Conservation (phyloP, 768 basidiomycete genomes). For the Pulveroboletus frians region DNA sequence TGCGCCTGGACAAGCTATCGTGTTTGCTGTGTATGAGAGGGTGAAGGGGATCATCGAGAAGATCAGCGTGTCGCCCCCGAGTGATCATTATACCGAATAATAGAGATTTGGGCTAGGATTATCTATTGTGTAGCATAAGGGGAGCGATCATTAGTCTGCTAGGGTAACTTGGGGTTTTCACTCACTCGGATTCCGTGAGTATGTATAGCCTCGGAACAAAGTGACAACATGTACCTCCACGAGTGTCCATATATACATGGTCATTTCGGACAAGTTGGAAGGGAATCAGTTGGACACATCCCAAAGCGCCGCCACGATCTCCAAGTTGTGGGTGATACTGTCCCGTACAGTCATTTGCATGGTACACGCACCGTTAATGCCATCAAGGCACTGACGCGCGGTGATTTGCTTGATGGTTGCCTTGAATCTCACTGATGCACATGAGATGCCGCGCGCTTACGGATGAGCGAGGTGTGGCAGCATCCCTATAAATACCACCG, state of each 20-base stretch:
- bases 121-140: not conserved
- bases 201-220: no score
- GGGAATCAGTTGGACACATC: not conserved
- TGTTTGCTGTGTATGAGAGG: constrained; percentile 95
- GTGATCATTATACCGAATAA: constrained; percentile 70
- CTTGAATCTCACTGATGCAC: no score
- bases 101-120: not conserved
- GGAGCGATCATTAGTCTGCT: not conserved
- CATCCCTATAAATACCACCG: no score
- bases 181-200: not conserved
- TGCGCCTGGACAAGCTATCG: constrained; percentile 94
- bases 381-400: no score
- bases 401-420: no score
- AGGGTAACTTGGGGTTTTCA: not conserved
- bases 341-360: no score
- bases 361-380: no score
- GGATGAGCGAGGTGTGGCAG: no score
- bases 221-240: no score
- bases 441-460: no score
- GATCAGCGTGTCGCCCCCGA: constrained; percentile 48
- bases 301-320: not conserved
- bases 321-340: no score
- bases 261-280: not conserved
- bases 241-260: no score
- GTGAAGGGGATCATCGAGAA: constrained; percentile 72